Conservation (phyloP, 225 moss, liverwort and hornwort species). For the Sphagnum contortum region DNA sequence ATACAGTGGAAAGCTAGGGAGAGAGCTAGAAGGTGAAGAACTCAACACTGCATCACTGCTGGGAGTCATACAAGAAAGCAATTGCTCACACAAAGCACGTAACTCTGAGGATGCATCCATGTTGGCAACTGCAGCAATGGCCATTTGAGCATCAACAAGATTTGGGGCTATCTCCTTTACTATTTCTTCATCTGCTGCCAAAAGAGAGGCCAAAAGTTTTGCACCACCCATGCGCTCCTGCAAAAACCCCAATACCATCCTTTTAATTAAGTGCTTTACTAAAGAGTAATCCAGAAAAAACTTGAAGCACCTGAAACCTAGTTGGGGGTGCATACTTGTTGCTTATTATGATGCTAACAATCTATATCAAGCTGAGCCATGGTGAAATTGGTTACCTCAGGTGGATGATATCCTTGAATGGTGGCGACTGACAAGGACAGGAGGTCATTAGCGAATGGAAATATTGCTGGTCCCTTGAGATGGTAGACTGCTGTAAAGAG, state of each 20-base stretch:
- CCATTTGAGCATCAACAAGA: slow-evolving; percentile 55
- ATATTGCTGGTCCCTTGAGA: slow-evolving; percentile 56
- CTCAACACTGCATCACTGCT: too few species aligned
- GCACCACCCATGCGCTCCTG: slow-evolving; percentile 73
- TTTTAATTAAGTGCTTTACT: too few species aligned
- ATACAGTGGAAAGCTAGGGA: too few species aligned
- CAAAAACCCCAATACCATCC: neutral
- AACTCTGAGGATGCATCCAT: slow-evolving; percentile 78
- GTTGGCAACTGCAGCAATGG: slow-evolving; percentile 57
- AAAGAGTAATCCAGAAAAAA: neutral
- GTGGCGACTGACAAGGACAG: slow-evolving; percentile 47
- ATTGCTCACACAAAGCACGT: slow-evolving; percentile 68
- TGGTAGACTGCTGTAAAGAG: slow-evolving; percentile 93
- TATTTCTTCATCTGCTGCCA: slow-evolving; percentile 71
- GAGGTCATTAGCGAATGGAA: slow-evolving; percentile 64
- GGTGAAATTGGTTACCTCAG: slow-evolving; percentile 45
- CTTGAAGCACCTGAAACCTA: neutral
- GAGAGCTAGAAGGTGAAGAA: too few species aligned
- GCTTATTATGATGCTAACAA: too few species aligned
- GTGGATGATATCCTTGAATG: slow-evolving; percentile 39
- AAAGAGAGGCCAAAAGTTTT: slow-evolving; percentile 73
- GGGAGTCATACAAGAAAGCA: slow-evolving; percentile 60
- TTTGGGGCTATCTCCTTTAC: slow-evolving; percentile 63
- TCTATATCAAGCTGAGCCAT: neutral
- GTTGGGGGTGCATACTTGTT: neutral